Percentiles rank a stretch among this genome's conserved stretches.
Conservation (phyloP, 345 rosid genomes). For the Dipteronia dyeriana region DNA sequence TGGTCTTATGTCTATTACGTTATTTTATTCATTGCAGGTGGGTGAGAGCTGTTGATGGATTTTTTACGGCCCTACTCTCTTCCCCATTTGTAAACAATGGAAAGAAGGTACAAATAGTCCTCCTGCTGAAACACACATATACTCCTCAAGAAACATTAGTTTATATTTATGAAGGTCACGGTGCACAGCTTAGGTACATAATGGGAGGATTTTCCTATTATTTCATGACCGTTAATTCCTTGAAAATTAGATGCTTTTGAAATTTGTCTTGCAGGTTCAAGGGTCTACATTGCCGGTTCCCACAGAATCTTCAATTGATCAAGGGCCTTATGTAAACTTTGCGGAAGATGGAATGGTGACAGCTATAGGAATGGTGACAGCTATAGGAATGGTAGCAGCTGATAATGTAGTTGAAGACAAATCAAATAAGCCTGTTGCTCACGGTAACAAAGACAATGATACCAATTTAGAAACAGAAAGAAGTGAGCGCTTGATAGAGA, state of each 20-base stretch:
- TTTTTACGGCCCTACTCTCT: slow-evolving; percentile 28
- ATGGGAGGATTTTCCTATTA: too few species aligned
- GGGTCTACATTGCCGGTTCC: slow-evolving; percentile 11
- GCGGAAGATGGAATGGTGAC: slow-evolving; percentile 43
- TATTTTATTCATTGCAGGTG: slow-evolving; percentile 32
- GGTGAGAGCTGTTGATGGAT: slow-evolving; percentile 45
- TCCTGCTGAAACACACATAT: neutral
- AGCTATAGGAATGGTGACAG: slow-evolving; percentile 36
- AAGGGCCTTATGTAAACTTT: slow-evolving; percentile 40
- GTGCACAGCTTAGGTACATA: neutral
- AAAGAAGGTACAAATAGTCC: slow-evolving; percentile 18
- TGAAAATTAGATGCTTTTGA: neutral
- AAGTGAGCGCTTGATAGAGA: neutral
- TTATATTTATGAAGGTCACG: neutral
- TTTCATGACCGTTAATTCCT: neutral
- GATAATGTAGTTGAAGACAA: slow-evolving; percentile 19
- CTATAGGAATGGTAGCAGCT: slow-evolving; percentile 21
- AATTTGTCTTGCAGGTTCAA: slow-evolving; percentile 26
- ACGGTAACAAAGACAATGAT: slow-evolving; percentile 15
- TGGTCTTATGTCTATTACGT: neutral
- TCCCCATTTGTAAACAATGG: slow-evolving; percentile 25
- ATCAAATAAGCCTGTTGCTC: slow-evolving; percentile 1
- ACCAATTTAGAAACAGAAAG: slow-evolving; percentile 7
- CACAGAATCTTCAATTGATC: slow-evolving; percentile 35
- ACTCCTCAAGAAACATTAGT: neutral